Evolutionary conservation across 1,284 basidiomycete species (phyloP).

Genomic region (Athelia psychrophila): DNA sequence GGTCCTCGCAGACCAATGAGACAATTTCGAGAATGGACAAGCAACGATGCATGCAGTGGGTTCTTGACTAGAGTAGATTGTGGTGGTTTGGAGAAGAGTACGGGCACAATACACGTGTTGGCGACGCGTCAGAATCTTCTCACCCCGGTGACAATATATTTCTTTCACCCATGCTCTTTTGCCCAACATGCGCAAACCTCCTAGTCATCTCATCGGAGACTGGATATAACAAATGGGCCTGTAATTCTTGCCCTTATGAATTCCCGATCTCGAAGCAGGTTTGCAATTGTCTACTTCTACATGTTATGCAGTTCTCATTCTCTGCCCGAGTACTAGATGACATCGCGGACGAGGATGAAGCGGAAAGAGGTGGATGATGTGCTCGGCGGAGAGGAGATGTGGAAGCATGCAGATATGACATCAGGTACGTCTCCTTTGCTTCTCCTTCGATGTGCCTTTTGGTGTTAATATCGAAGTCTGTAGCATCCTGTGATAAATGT

Average conservation of each 20-base stretch:
- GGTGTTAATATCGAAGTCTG: constrained; percentile 1
- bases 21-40: no score
- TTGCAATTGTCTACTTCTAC: constrained; percentile 1
- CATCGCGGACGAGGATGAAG: constrained; percentile 78
- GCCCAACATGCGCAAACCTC: constrained; percentile 92
- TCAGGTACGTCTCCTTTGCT: constrained; percentile 48
- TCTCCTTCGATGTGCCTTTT: not conserved
- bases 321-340: constrained; percentile 57
- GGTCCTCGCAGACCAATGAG: no score
- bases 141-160: no score
- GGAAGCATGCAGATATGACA: constrained; percentile 94
- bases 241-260: constrained; percentile 94
- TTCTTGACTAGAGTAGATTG: no score
- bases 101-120: no score
- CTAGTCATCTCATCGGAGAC: constrained; percentile 79
- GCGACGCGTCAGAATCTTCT: no score
- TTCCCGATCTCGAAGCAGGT: constrained; percentile 88
- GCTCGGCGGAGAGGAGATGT: constrained; percentile 89
- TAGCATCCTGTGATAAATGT: constrained; percentile 89
- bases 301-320: not conserved
- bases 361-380: constrained; percentile 93
- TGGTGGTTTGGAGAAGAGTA: no score
- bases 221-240: constrained; percentile 88
- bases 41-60: no score
- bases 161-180: constrained; percentile 74